Conservation (phyloP, 2,329 filamentous ascomycete species). For the Coniochaeta sp. region DNA sequence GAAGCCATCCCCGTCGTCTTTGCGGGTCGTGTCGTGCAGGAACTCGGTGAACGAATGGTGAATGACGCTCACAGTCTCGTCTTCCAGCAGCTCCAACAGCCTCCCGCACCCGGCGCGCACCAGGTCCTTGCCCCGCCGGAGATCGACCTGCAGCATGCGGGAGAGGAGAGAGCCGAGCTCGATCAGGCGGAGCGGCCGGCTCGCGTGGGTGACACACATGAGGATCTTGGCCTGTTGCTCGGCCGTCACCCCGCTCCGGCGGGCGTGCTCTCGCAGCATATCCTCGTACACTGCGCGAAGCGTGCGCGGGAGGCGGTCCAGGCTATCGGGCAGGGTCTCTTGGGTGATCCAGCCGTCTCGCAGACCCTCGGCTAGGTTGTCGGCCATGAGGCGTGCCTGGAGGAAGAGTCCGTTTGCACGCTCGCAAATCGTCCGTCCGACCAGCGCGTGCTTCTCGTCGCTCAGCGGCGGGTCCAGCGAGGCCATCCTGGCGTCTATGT, state of each 20-base stretch:
- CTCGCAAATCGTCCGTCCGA: constrained; percentile 7
- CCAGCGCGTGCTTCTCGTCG: background rate
- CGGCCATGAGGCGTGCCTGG: constrained; percentile 24
- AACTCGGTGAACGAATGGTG: constrained; percentile 43
- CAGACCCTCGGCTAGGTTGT: constrained; percentile 18
- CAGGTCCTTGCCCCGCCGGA: constrained; percentile 19
- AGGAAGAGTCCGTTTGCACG: constrained; percentile 24
- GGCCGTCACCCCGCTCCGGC: constrained; percentile 10
- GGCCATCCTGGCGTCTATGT: constrained; percentile 23
- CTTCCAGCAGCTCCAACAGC: constrained; percentile 33
- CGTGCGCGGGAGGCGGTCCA: constrained; percentile 14
- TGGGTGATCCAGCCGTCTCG: constrained; percentile 10
- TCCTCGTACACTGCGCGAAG: constrained; percentile 22
- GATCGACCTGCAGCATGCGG: too few species aligned
- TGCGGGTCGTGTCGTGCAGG: constrained; percentile 12
- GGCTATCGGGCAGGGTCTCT: constrained; percentile 17
- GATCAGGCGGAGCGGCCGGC: constrained; percentile 28
- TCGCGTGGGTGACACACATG: constrained; percentile 29
- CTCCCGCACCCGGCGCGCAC: constrained; percentile 29
- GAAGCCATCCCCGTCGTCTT: background rate
- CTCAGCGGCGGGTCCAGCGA: constrained; percentile 3
- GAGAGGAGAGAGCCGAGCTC: constrained; percentile 23
- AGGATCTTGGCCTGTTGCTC: constrained; percentile 27
- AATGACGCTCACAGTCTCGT: constrained; percentile 35
- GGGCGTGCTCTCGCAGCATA: constrained; percentile 22